Percentiles rank a stretch among this genome's conserved stretches.
Conservation (phyloP, 192 early-diverging fungal species). For the Neocallimastix lanati region DNA sequence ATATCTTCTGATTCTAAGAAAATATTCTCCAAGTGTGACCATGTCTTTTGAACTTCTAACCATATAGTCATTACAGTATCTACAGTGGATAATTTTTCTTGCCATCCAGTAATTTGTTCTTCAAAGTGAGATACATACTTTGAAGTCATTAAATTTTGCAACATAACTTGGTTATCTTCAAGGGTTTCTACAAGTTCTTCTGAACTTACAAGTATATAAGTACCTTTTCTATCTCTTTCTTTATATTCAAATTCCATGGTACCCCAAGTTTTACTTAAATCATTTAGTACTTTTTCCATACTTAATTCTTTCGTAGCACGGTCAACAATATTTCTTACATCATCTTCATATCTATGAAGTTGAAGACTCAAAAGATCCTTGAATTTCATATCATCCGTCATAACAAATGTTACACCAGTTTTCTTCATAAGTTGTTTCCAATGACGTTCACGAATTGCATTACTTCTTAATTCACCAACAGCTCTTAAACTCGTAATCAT, state of each 20-base stretch:
- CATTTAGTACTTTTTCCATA: constrained; percentile 51
- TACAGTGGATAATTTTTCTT: constrained; percentile 34
- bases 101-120: constrained; percentile 43
- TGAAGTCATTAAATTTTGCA: constrained; percentile 47
- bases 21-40: constrained; percentile 46
- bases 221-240: constrained; percentile 29
- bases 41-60: constrained; percentile 47
- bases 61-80: constrained; percentile 34
- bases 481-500: constrained; percentile 42
- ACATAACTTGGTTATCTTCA: constrained; percentile 50
- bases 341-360: constrained; percentile 45
- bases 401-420: constrained; percentile 40
- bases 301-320: constrained; percentile 41
- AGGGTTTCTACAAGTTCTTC: constrained; percentile 46
- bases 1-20: constrained; percentile 51
- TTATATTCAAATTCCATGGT: constrained; percentile 48
- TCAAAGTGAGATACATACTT: constrained; percentile 48
- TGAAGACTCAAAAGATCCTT: constrained; percentile 40
- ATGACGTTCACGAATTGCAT: constrained; percentile 42
- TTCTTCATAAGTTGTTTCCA: constrained; percentile 56
- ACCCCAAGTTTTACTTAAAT: constrained; percentile 38
- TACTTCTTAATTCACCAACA: constrained; percentile 43
- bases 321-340: constrained; percentile 46
- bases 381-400: constrained; percentile 49
- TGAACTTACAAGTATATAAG: constrained; percentile 25